Percentiles rank a stretch among this genome's conserved stretches.
phyloP scores from a whole-genome alignment of 2,329 filamentous ascomycete genomes.

The Furcasterigmium furcatum region DNA sequence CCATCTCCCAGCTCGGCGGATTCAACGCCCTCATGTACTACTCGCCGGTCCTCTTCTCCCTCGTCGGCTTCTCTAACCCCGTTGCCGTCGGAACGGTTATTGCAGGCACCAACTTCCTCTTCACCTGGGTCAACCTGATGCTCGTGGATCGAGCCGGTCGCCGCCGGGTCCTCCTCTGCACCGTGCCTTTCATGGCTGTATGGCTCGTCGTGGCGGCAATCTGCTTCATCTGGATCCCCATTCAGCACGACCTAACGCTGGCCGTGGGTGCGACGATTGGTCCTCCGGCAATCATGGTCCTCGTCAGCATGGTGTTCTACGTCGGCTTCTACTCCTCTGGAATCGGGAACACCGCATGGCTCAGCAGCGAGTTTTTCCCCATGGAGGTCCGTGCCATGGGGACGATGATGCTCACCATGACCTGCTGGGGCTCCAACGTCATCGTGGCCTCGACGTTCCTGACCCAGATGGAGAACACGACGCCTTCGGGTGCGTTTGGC shows the following conservation, averaged over 20 bases:
- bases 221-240: constrained; percentile 41
- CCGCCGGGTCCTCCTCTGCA: constrained; percentile 37
- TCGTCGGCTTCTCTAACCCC: constrained; percentile 46
- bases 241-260: constrained; percentile 36
- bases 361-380: constrained; percentile 41
- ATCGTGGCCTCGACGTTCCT: constrained; percentile 48
- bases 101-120: constrained; percentile 43
- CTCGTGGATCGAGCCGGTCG: constrained; percentile 42
- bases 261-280: constrained; percentile 25
- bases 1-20: constrained; percentile 46
- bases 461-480: constrained; percentile 45
- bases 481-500: constrained; percentile 45
- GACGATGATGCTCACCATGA: constrained; percentile 45
- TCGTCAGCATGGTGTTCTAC: constrained; percentile 39
- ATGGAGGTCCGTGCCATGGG: constrained; percentile 44
- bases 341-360: constrained; percentile 44
- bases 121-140: constrained; percentile 43
- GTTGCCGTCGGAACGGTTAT: constrained; percentile 41
- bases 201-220: constrained; percentile 37
- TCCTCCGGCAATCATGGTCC: constrained; percentile 26
- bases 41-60: constrained; percentile 42
- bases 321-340: constrained; percentile 39
- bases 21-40: constrained; percentile 52
- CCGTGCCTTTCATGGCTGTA: constrained; percentile 39
- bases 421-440: constrained; percentile 43